These are phyloP conservation scores for Tricholoma flavovirens DNA, from an alignment of 768 basidiomycete genomes.

Conservation along the genomic window DNA sequence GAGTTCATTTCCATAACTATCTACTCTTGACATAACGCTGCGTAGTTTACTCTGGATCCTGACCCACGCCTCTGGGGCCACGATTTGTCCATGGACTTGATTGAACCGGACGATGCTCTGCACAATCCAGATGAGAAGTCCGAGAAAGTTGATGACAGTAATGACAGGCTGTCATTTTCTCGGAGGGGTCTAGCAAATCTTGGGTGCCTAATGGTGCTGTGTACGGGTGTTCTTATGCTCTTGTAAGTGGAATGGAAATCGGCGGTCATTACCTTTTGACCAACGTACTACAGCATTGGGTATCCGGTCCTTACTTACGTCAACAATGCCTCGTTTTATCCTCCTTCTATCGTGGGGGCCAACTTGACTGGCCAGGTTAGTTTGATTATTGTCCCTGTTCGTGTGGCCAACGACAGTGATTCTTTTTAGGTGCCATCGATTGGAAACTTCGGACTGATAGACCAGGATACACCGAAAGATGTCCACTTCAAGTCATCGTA, in stretches of 20 bases:
- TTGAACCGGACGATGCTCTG: slow-evolving; percentile 67
- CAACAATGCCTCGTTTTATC: background rate
- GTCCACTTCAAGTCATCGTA: slow-evolving; percentile 51
- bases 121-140: slow-evolving; percentile 54
- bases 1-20: background rate
- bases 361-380: slow-evolving; percentile 62
- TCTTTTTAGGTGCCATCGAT: slow-evolving; percentile 55
- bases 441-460: slow-evolving; percentile 54
- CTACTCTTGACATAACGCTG: background rate
- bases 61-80: slow-evolving; percentile 67
- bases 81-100: slow-evolving; percentile 45
- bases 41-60: slow-evolving; percentile 56
- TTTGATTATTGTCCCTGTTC: slow-evolving; percentile 12
- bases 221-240: slow-evolving; percentile 40
- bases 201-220: slow-evolving; percentile 59
- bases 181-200: slow-evolving; percentile 65
- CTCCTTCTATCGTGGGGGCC: slow-evolving; percentile 38
- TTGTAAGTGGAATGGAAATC: slow-evolving; percentile 44
- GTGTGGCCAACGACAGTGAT: slow-evolving; percentile 8
- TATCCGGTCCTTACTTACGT: slow-evolving; percentile 39
- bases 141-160: slow-evolving; percentile 22
- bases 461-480: slow-evolving; percentile 51
- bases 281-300: slow-evolving; percentile 29
- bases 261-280: background rate
- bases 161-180: slow-evolving; percentile 40